Evolutionary conservation across 2,329 filamentous ascomycete species (phyloP).

Genomic region (Ceratocystiopsis minuta): DNA sequence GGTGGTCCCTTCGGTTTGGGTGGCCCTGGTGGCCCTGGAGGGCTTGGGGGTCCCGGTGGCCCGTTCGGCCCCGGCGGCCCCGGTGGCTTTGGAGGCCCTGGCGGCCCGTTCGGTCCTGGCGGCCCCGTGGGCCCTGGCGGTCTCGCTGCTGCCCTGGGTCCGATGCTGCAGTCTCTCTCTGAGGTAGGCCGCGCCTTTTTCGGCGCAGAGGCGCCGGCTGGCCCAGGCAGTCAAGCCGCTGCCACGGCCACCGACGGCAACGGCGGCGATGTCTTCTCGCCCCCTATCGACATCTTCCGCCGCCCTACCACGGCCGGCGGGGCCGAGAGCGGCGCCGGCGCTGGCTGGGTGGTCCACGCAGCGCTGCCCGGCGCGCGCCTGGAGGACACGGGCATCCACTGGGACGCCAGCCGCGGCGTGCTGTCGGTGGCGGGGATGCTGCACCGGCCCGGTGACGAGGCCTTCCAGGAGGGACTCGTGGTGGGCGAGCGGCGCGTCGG

Average conservation of each 20-base stretch:
- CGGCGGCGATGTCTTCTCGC: conserved; percentile 30
- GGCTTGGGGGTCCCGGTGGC: no score
- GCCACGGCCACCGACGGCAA: conserved; percentile 1
- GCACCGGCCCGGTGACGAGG: conserved; percentile 53
- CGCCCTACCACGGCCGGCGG: background rate
- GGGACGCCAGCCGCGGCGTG: conserved; percentile 48
- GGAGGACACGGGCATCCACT: conserved; percentile 51
- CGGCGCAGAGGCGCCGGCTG: conserved; percentile 2
- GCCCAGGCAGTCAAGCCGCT: background rate
- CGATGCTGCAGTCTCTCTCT: conserved; percentile 22
- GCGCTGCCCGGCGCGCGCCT: conserved; percentile 65
- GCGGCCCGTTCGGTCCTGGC: conserved; percentile 3
- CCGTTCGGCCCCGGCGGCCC: conserved; percentile 9
- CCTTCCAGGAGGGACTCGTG: conserved; percentile 44
- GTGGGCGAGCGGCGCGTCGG: conserved; percentile 54
- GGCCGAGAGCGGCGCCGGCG: conserved; percentile 26
- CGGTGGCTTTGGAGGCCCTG: conserved; percentile 3
- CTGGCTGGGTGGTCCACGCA: conserved; percentile 47
- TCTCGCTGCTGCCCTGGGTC: conserved; percentile 16
- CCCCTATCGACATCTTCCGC: conserved; percentile 55
- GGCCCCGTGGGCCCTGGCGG: conserved; percentile 2
- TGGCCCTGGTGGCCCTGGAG: background rate
- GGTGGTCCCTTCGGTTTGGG: background rate
- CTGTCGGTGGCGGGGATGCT: conserved; percentile 56
- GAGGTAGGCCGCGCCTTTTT: conserved; percentile 9